Percentiles rank a stretch among this genome's conserved stretches.
Evolutionary conservation across 164 flowering plant species (phyloP).

Genomic region (Chimonanthus salicifolius): DNA sequence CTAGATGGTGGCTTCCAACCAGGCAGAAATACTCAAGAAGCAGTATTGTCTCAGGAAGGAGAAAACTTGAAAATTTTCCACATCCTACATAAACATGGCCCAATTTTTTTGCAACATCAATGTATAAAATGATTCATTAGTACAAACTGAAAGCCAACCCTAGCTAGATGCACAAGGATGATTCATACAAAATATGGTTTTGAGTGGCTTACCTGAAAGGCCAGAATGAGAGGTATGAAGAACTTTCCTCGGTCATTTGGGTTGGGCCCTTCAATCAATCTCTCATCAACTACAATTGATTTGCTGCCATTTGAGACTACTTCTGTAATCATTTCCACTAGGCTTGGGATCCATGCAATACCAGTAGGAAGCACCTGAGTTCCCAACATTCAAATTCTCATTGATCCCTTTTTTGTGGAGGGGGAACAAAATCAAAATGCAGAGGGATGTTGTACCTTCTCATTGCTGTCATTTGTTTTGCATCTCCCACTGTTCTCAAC

Average conservation of each 20-base stretch:
- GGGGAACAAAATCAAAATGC: no score
- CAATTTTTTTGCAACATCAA: not conserved
- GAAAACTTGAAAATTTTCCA: not conserved
- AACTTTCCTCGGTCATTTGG: conserved; percentile 68
- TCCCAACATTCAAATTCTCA: not conserved
- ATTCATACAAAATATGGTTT: not conserved
- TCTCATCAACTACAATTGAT: conserved; percentile 69
- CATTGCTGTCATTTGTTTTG: conserved; percentile 68
- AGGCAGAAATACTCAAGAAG: not conserved
- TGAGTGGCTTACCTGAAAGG: conserved; percentile 50
- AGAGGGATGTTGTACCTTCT: conserved; percentile 47
- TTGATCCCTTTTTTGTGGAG: no score
- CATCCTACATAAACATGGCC: not conserved
- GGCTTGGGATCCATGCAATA: conserved; percentile 71
- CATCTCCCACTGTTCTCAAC: conserved; percentile 98
- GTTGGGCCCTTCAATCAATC: conserved; percentile 84
- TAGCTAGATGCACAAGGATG: not conserved
- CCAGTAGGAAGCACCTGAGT: conserved; percentile 85
- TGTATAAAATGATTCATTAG: not conserved
- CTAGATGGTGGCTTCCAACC: not conserved
- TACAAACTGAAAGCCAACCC: not conserved
- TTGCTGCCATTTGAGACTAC: conserved; percentile 63
- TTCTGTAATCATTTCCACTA: conserved; percentile 56
- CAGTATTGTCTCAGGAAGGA: not conserved
- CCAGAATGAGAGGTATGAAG: conserved; percentile 64